A percentile compares a stretch with the other conserved stretches of the same genome.
Evolutionary conservation across 1,284 basidiomycete species (phyloP).

Genomic region (Cutaneotrichosporon arboriforme): DNA sequence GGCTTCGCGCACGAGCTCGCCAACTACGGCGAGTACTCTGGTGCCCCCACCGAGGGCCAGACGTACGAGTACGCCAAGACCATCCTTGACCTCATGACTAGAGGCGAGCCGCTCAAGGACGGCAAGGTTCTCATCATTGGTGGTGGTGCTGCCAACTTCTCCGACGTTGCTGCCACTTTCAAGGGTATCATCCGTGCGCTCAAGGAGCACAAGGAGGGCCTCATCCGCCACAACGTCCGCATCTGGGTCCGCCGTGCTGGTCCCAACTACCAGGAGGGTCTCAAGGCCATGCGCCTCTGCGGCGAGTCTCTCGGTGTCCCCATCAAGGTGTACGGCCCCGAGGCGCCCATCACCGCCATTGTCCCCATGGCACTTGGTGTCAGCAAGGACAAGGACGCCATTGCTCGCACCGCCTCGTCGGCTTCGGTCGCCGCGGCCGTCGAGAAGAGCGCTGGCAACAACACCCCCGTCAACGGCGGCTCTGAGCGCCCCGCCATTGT

Average conservation of each 20-base stretch:
- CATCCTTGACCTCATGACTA: constrained; percentile 94
- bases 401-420: constrained; percentile 42
- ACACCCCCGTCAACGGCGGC: constrained; percentile 19
- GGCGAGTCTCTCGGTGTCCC: constrained; percentile 96
- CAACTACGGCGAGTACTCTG: constrained; percentile 99
- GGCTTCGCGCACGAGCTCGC: constrained; percentile 96
- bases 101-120: constrained; percentile 70
- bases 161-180: constrained; percentile 98
- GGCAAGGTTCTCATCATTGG: constrained; percentile 99
- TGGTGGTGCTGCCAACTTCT: constrained; percentile 98
- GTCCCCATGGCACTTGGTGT: constrained; percentile 94
- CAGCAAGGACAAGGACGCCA: constrained; percentile 50
- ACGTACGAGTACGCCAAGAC: constrained; percentile 99
- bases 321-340: constrained; percentile 95
- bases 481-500: constrained; percentile 46
- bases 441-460: constrained; percentile 31
- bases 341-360: constrained; percentile 97
- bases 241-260: constrained; percentile 98
- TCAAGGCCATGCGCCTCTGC: constrained; percentile 97
- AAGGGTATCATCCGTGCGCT: constrained; percentile 98
- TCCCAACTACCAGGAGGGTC: constrained; percentile 99
- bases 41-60: constrained; percentile 95
- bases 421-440: constrained; percentile 38
- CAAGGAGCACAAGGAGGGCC: constrained; percentile 82
- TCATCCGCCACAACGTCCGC: constrained; percentile 77